These are phyloP conservation scores for Seiridium cupressi DNA, from an alignment of 2,329 filamentous ascomycete genomes.

Conservation along the genomic window DNA sequence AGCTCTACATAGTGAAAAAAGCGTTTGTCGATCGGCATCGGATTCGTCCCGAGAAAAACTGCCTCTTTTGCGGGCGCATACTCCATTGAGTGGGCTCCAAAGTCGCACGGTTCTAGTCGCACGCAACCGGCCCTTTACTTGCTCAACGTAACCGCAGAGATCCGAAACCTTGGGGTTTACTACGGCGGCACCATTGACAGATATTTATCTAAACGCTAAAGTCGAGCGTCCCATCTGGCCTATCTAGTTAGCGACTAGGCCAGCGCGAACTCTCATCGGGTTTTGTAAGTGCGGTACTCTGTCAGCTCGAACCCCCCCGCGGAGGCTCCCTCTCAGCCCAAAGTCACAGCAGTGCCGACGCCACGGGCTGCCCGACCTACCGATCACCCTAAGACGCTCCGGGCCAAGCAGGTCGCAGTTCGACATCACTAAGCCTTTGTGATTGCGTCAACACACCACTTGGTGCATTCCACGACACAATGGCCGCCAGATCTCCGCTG, in stretches of 20 bases:
- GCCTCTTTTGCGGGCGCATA: too few species aligned
- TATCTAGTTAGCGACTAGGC: too few species aligned
- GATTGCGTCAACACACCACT: constrained; percentile 9
- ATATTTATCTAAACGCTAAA: not conserved
- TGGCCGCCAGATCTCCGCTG: constrained; percentile 8
- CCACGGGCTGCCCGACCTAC: not conserved
- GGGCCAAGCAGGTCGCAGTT: not conserved
- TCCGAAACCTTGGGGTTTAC: too few species aligned
- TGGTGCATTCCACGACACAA: constrained; percentile 7
- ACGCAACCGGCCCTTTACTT: not conserved
- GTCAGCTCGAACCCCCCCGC: not conserved
- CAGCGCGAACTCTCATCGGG: too few species aligned
- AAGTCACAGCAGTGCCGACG: not conserved
- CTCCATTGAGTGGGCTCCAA: too few species aligned
- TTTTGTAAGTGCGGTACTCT: not conserved
- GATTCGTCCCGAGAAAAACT: too few species aligned
- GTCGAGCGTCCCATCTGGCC: too few species aligned
- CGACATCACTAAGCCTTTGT: constrained; percentile 1
- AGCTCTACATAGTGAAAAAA: too few species aligned
- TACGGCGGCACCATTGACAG: too few species aligned
- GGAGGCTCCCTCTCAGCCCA: not conserved
- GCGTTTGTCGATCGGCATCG: too few species aligned
- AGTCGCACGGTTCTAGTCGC: not conserved
- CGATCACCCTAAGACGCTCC: not conserved
- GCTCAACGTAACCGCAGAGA: not conserved